Percentiles rank a stretch among this genome's conserved stretches.
Evolutionary conservation across 2,329 filamentous ascomycete species (phyloP).

Genomic region (Colletotrichum coccodes): DNA sequence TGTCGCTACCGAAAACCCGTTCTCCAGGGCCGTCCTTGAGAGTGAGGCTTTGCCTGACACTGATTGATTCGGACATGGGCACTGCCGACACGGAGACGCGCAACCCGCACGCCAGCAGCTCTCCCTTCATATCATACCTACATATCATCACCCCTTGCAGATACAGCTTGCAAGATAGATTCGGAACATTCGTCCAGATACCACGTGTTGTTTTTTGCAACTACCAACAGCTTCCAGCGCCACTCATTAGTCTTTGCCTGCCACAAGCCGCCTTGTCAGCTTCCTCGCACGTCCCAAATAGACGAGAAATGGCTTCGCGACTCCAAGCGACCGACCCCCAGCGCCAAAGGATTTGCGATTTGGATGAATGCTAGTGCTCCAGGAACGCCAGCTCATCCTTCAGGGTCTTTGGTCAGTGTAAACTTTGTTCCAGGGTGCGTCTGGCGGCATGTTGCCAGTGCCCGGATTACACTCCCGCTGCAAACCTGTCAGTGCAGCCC

Average conservation of each 20-base stretch:
- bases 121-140: not conserved
- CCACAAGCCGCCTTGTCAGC: not conserved
- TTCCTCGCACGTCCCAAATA: not conserved
- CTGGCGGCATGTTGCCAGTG: not conserved
- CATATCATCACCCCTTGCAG: not conserved
- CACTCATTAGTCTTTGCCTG: not conserved
- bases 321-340: constrained; percentile 11
- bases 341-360: constrained; percentile 12
- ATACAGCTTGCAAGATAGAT: not conserved
- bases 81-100: constrained; percentile 12
- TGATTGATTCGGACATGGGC: constrained; percentile 2
- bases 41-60: not conserved
- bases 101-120: not conserved
- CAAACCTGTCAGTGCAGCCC: not conserved
- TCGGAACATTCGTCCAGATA: not conserved
- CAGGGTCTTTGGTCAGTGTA: not conserved
- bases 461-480: not conserved
- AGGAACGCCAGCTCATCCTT: not conserved
- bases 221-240: not conserved
- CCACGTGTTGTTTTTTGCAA: not conserved
- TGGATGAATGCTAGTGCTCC: not conserved
- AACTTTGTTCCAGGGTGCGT: not conserved
- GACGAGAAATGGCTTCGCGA: not conserved
- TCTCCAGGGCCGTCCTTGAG: constrained; percentile 5
- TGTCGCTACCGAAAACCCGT: not conserved